phyloP scores from a whole-genome alignment of 2,329 filamentous ascomycete species.

The Bipolaris zeicola region DNA sequence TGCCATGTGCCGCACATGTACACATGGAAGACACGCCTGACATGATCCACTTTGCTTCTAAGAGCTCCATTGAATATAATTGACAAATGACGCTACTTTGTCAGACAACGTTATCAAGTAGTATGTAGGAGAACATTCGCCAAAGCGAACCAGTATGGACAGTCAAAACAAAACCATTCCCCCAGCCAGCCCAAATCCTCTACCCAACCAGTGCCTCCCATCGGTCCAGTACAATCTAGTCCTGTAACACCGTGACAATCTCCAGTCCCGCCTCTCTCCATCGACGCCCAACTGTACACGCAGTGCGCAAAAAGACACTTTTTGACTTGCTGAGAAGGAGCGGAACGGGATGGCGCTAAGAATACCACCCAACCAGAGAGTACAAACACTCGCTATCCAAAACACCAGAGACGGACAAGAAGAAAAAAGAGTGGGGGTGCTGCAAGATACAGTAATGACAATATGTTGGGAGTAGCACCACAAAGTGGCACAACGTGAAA shows the following conservation, averaged over 20 bases:
- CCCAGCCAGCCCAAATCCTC: conserved; percentile 7
- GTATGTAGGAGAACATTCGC: conserved; percentile 24
- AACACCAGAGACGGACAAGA: conserved; percentile 9
- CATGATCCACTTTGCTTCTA: conserved; percentile 2
- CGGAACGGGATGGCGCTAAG: conserved; percentile 12
- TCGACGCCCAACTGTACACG: conserved; percentile 7
- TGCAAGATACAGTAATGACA: conserved; percentile 10
- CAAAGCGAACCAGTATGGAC: conserved; percentile 16
- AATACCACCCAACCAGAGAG: conserved; percentile 8
- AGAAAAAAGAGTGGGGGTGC: not conserved
- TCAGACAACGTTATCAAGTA: conserved; percentile 26
- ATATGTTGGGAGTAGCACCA: conserved; percentile 11
- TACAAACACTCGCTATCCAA: conserved; percentile 21
- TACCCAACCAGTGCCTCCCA: conserved; percentile 11
- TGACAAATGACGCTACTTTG: conserved; percentile 36
- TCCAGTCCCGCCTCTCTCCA: conserved; percentile 9
- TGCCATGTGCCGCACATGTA: conserved; percentile 9
- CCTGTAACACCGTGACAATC: conserved; percentile 23
- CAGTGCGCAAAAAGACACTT: conserved; percentile 12
- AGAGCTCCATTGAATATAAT: conserved; percentile 37
- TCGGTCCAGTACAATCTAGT: conserved; percentile 12
- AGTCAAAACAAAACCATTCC: conserved; percentile 9
- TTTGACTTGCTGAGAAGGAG: conserved; percentile 16
- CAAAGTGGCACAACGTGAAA: conserved; percentile 12
- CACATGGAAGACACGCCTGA: conserved; percentile 10